Conservation (phyloP, 805 yeast species). For the Wickerhamia fluorescens region DNA sequence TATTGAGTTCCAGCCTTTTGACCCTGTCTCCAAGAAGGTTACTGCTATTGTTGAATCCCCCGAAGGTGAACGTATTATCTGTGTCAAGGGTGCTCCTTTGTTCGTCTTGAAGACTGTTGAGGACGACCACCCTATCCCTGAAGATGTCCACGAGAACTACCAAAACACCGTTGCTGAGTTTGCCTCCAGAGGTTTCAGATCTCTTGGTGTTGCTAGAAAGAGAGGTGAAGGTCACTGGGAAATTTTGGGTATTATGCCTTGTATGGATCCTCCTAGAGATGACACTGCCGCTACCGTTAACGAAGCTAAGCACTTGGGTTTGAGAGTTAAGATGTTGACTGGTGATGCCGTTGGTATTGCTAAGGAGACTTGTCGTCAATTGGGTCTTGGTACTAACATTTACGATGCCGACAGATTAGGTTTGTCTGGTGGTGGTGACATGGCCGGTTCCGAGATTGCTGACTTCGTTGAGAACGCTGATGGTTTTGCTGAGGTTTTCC, state of each 20-base stretch:
- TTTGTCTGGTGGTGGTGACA: conserved; percentile 88
- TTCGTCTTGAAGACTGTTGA: conserved; percentile 95
- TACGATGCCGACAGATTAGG: conserved; percentile 96
- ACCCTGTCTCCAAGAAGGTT: conserved; percentile 96
- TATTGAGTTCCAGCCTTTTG: conserved; percentile 93
- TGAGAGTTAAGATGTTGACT: conserved; percentile 95
- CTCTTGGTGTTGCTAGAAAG: conserved; percentile 98
- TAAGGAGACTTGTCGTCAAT: conserved; percentile 96
- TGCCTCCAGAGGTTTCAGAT: conserved; percentile 97
- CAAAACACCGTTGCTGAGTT: conserved; percentile 96
- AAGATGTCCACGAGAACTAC: conserved; percentile 87
- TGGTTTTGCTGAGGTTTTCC: conserved; percentile 98
- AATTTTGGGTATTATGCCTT: conserved; percentile 95
- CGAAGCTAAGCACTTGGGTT: conserved; percentile 88
- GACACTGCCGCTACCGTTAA: conserved; percentile 91
- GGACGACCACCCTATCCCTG: conserved; percentile 95
- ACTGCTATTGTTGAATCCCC: conserved; percentile 93
- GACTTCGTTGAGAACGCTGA: conserved; percentile 96
- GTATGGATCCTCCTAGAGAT: conserved; percentile 98
- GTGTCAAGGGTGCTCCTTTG: conserved; percentile 98
- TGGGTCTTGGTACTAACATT: conserved; percentile 93
- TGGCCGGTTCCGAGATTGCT: conserved; percentile 96
- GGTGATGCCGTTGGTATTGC: conserved; percentile 99
- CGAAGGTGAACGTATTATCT: conserved; percentile 87
- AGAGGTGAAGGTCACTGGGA: conserved; percentile 99